These are phyloP conservation scores for Westerdykella ornata DNA, from an alignment of 2,329 filamentous ascomycete genomes.

Conservation along the genomic window DNA sequence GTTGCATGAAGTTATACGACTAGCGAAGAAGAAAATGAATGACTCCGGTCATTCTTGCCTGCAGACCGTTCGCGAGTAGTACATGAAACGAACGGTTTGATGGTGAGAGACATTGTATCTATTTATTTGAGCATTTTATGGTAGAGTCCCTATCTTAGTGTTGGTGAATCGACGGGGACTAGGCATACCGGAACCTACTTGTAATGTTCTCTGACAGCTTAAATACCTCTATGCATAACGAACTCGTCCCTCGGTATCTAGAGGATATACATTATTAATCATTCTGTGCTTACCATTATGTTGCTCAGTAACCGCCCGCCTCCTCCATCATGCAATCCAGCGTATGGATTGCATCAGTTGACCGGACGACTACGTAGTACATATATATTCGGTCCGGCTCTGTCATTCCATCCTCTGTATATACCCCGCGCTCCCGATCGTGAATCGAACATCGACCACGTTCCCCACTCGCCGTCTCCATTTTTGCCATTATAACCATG, in stretches of 20 bases:
- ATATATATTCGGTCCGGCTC: too few relatives aligned
- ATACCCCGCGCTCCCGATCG: too few relatives aligned
- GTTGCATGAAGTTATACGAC: conserved; percentile 83
- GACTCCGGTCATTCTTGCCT: conserved; percentile 59
- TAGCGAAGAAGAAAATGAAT: conserved; percentile 70
- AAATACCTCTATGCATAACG: too few relatives aligned
- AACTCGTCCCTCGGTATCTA: too few relatives aligned
- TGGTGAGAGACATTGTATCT: conserved; percentile 63
- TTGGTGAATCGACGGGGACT: too few relatives aligned
- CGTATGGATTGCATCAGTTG: background rate
- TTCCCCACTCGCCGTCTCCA: background rate
- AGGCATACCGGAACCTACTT: too few relatives aligned
- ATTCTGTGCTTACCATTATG: background rate
- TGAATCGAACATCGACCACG: too few relatives aligned
- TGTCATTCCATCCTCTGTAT: too few relatives aligned
- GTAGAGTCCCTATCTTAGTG: too few relatives aligned
- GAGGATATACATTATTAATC: too few relatives aligned
- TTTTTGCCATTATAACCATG: conserved; percentile 17
- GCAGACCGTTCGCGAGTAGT: conserved; percentile 67
- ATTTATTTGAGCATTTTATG: background rate
- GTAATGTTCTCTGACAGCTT: too few relatives aligned
- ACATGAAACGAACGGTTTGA: conserved; percentile 73
- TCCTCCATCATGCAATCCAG: background rate
- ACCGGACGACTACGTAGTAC: background rate
- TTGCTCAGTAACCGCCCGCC: background rate